phyloP scores from a whole-genome alignment of 306 rosid species.

The Trifolium subterraneum region DNA sequence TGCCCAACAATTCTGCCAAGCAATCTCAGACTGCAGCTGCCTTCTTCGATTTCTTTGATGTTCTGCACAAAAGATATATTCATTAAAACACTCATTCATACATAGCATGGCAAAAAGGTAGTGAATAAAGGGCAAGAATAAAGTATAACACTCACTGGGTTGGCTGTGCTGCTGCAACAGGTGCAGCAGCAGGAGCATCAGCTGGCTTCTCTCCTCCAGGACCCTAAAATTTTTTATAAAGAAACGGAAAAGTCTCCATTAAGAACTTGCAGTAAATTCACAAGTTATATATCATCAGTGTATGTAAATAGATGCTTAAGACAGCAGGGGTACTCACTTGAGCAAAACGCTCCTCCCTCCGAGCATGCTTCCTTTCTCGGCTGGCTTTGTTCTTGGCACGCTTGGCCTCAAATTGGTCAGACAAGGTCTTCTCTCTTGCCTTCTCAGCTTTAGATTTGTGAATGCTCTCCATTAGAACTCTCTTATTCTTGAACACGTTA shows the following conservation, averaged over 20 bases:
- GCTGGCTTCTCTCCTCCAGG: conserved; percentile 65
- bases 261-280: neutral
- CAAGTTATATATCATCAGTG: neutral
- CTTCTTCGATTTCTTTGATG: conserved; percentile 80
- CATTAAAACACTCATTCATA: neutral
- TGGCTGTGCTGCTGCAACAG: conserved; percentile 58
- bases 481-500: conserved; percentile 94
- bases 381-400: conserved; percentile 98
- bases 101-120: neutral
- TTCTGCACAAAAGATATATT: conserved; percentile 52
- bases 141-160: conserved; percentile 60
- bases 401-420: conserved; percentile 94
- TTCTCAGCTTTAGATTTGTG: conserved; percentile 97
- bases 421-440: conserved; percentile 93
- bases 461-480: conserved; percentile 96
- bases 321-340: conserved; percentile 51
- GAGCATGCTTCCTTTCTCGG: conserved; percentile 81
- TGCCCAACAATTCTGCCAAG: conserved; percentile 28
- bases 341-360: conserved; percentile 94
- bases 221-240: conserved; percentile 56
- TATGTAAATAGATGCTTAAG: neutral
- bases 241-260: neutral
- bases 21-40: conserved; percentile 39
- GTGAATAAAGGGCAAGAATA: neutral
- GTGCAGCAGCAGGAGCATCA: conserved; percentile 43